These are phyloP conservation scores for Candida verbasci DNA, from an alignment of 805 yeast species.

Conservation along the genomic window DNA sequence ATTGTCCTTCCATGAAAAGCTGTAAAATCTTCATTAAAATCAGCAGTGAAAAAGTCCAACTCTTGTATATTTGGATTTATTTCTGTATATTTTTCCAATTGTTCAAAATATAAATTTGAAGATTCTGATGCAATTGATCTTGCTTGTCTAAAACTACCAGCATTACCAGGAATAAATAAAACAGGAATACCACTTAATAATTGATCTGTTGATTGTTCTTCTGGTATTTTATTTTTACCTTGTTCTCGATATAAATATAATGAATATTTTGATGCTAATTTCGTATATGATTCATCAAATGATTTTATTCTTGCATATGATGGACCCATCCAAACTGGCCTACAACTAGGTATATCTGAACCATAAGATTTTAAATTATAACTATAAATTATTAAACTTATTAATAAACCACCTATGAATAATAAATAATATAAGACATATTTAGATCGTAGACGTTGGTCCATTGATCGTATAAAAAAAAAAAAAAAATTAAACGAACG, in stretches of 20 bases:
- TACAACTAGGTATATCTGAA: slow-evolving; percentile 46
- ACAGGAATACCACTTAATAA: slow-evolving; percentile 74
- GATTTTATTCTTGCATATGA: slow-evolving; percentile 72
- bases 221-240: slow-evolving; percentile 54
- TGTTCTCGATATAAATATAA: slow-evolving; percentile 84
- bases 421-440: slow-evolving; percentile 10
- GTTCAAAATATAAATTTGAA: slow-evolving; percentile 49
- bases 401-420: slow-evolving; percentile 13
- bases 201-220: slow-evolving; percentile 23
- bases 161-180: slow-evolving; percentile 94
- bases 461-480: slow-evolving; percentile 2
- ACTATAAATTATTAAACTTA: slow-evolving; percentile 7
- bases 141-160: slow-evolving; percentile 88
- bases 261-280: slow-evolving; percentile 77
- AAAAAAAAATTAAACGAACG: neutral
- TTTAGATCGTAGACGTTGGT: slow-evolving; percentile 9
- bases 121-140: slow-evolving; percentile 87
- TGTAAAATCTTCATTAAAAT: slow-evolving; percentile 92
- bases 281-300: slow-evolving; percentile 66
- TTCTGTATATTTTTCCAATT: slow-evolving; percentile 17
- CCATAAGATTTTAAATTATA: slow-evolving; percentile 17
- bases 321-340: slow-evolving; percentile 75
- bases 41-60: slow-evolving; percentile 85
- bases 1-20: slow-evolving; percentile 95
- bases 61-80: slow-evolving; percentile 34